A percentile compares a stretch with the other conserved stretches of the same genome.
phyloP scores from a whole-genome alignment of 257 asterid species.

The Solanum lignicaule region DNA sequence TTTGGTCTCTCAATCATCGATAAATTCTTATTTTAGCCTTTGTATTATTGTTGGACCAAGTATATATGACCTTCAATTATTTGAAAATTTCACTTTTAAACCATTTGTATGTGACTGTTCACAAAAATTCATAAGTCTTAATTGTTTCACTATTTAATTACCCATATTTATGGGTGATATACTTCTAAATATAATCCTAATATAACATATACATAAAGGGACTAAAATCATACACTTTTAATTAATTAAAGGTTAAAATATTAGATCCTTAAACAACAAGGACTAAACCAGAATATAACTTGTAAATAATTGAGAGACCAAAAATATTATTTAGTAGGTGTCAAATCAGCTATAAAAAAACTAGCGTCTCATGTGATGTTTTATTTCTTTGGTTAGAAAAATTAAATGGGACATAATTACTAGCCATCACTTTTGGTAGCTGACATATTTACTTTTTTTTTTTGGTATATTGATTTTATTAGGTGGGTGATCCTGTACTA shows the following conservation, averaged over 20 bases:
- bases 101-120: neutral
- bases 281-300: neutral
- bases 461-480: neutral
- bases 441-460: neutral
- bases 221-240: neutral
- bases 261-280: neutral
- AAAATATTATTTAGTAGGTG: neutral
- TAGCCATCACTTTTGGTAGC: neutral
- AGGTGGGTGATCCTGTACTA: constrained; percentile 88
- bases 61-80: neutral
- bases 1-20: neutral
- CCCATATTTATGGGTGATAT: neutral
- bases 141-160: neutral
- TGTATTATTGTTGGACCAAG: neutral
- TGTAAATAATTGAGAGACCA: neutral
- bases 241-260: neutral
- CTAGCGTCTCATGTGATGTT: neutral
- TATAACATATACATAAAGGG: neutral
- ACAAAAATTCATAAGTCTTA: neutral
- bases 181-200: neutral
- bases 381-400: neutral
- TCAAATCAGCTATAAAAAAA: neutral
- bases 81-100: neutral
- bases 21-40: neutral
- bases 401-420: neutral